Base-by-base conservation (phyloP, 176 grass and related monocot species). In the Carex myosuroides region DNA sequence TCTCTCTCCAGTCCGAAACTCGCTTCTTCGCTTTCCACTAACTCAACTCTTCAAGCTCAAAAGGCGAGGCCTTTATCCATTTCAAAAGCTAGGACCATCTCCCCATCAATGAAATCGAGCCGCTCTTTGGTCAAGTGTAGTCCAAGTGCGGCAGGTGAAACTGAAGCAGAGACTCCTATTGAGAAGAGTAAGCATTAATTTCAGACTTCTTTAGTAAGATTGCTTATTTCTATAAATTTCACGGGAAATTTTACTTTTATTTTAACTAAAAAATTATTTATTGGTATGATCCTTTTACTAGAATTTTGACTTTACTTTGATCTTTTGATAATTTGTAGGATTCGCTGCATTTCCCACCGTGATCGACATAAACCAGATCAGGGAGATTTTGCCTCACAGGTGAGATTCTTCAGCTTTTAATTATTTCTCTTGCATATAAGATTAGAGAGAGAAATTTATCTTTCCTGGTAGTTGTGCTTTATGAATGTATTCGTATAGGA, bases 361-460 rank as follows among this genome's bases (percentile, higher is more conserved):
- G 17, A 85, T 90, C 62, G 85, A 90, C 22, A 85, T 90, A 60
- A 90, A 90, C 68, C 85, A 87, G 88, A 90, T 90, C 85, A 85
- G 88, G 3, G 85, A 84, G 6, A 85, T 90, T 58, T 64, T 90
- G 62, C 88, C 88, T 32, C 88, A 90, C 79, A 69, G 88, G 88
- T 90, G 63, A 84, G 85, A 14, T 52, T 50, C 4, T 73, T 46
- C 20, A 24, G 10, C 41, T 22, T 72, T 66, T 66, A 14, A 5
- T 32, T 13, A 66, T 32, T 66, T 66, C 13, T 68, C 10, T 5
- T 32, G 8, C 2, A 12, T 48, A 39, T 48, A 9, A 21, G 18
- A 35, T 21, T 72, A 11, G 2, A 35, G 33, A 35, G 8, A 71
- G 18, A 72, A 22, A 46, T 13, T 71, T 70, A 46, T 5, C 1